phyloP scores from a whole-genome alignment of 495 filamentous ascomycete genomes.

The Penicillium simplicissimum region DNA sequence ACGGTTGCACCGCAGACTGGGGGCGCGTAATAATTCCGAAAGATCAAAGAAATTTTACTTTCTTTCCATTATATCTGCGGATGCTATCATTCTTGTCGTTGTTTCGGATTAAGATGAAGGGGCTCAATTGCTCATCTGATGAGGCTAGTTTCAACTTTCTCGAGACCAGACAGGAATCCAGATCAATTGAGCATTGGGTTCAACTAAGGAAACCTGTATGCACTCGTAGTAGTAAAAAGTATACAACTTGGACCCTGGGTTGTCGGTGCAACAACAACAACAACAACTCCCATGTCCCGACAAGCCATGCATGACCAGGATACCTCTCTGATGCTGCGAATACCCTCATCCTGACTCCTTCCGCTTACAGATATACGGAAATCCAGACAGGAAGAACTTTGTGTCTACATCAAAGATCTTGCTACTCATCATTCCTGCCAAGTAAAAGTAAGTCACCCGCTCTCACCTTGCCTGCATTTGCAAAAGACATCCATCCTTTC shows the following conservation, averaged over 20 bases:
- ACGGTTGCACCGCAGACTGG: slow-evolving; percentile 22
- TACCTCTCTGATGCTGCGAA: not conserved
- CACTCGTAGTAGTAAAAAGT: not conserved
- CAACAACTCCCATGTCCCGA: not conserved
- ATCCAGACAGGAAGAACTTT: not conserved
- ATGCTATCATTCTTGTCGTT: not conserved
- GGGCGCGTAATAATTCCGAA: slow-evolving; percentile 6
- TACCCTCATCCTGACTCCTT: not conserved
- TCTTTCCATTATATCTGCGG: not conserved
- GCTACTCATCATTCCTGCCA: not conserved
- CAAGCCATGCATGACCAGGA: slow-evolving; percentile 11
- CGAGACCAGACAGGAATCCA: not conserved
- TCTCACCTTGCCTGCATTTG: not conserved
- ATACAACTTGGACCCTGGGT: slow-evolving; percentile 17
- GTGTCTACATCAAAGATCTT: not conserved
- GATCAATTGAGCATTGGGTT: not conserved
- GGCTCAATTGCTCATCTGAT: not conserved
- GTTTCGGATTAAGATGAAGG: not conserved
- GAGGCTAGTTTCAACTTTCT: not conserved
- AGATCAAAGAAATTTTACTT: not conserved
- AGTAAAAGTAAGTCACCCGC: not conserved
- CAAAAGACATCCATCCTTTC: not conserved
- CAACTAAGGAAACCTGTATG: not conserved
- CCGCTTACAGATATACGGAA: not conserved
- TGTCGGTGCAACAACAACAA: slow-evolving; percentile 21